Evolutionary conservation across 2,329 filamentous ascomycete genomes (phyloP).

Genomic region (Penicillium brasilianum): DNA sequence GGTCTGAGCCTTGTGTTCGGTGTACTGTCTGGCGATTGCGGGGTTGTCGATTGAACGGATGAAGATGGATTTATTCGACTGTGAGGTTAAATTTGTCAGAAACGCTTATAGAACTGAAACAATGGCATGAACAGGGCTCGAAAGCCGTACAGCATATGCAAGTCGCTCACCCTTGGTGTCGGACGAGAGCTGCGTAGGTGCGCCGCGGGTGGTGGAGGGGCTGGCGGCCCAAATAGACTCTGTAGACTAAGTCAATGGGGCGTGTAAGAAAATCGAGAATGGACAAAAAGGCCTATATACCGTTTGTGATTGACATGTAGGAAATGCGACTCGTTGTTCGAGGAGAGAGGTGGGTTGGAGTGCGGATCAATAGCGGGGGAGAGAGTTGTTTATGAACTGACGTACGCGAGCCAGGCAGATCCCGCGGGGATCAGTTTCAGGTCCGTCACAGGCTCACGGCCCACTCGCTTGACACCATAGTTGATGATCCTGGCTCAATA

Average conservation of each 20-base stretch:
- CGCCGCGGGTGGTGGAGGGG: slow-evolving; percentile 81
- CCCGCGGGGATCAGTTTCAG: slow-evolving; percentile 18
- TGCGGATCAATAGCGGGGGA: slow-evolving; percentile 3
- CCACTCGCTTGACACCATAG: neutral
- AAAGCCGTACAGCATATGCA: slow-evolving; percentile 78
- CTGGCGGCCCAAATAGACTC: slow-evolving; percentile 81
- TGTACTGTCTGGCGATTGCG: slow-evolving; percentile 84
- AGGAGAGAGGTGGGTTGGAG: slow-evolving; percentile 8
- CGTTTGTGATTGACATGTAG: slow-evolving; percentile 53
- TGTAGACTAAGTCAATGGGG: slow-evolving; percentile 39
- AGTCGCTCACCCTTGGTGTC: slow-evolving; percentile 90
- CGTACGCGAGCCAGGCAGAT: slow-evolving; percentile 13
- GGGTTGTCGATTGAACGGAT: slow-evolving; percentile 93
- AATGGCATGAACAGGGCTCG: neutral
- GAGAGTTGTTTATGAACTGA: slow-evolving; percentile 26
- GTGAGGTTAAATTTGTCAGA: slow-evolving; percentile 16
- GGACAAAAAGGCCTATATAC: slow-evolving; percentile 31
- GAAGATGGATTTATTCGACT: slow-evolving; percentile 97
- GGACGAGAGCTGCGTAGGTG: slow-evolving; percentile 84
- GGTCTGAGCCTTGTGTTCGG: slow-evolving; percentile 82
- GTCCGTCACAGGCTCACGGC: neutral
- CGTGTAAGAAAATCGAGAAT: neutral
- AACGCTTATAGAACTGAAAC: too few species aligned
- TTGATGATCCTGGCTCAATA: neutral
- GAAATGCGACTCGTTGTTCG: slow-evolving; percentile 16